Percentiles rank a stretch among this genome's conserved stretches.
phyloP scores from a whole-genome alignment of 2,329 filamentous ascomycete species.

The Stromatinia cepivora region DNA sequence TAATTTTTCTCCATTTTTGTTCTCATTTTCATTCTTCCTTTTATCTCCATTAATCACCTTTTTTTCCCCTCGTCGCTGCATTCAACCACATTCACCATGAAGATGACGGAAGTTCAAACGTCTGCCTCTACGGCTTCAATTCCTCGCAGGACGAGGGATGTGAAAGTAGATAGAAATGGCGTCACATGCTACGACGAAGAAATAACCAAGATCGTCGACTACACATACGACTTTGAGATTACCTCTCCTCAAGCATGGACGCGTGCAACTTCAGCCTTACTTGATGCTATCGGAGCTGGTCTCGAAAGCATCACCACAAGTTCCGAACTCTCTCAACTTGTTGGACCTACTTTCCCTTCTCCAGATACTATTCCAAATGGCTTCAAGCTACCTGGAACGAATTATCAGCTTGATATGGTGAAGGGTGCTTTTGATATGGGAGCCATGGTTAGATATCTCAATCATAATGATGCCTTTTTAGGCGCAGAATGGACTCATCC shows the following conservation, averaged over 20 bases:
- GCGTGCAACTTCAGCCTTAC: slow-evolving; percentile 26
- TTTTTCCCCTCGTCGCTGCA: background rate
- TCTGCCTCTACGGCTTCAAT: slow-evolving; percentile 3
- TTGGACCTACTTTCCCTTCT: slow-evolving; percentile 29
- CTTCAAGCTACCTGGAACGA: slow-evolving; percentile 45
- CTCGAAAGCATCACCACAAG: slow-evolving; percentile 28
- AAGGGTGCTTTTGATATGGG: slow-evolving; percentile 46
- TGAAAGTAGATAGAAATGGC: slow-evolving; percentile 6
- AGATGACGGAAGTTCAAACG: slow-evolving; percentile 18
- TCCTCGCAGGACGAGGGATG: slow-evolving; percentile 6
- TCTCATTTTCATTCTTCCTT: background rate
- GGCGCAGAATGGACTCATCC: slow-evolving; percentile 49
- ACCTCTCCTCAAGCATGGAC: slow-evolving; percentile 23
- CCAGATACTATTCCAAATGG: slow-evolving; percentile 38
- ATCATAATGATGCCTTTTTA: slow-evolving; percentile 46
- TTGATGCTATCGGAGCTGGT: slow-evolving; percentile 33
- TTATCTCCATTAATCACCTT: background rate
- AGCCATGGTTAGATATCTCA: slow-evolving; percentile 44
- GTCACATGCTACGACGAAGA: slow-evolving; percentile 28
- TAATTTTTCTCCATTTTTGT: background rate
- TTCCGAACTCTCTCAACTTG: slow-evolving; percentile 24
- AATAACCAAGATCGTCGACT: slow-evolving; percentile 28
- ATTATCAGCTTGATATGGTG: slow-evolving; percentile 41
- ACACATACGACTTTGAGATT: slow-evolving; percentile 30
- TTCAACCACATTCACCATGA: slow-evolving; percentile 11